Evolutionary conservation across 2,329 filamentous ascomycete genomes (phyloP), one percentile per base, ranked within the genome.

Genomic region (Penicillium sp.): DNA sequence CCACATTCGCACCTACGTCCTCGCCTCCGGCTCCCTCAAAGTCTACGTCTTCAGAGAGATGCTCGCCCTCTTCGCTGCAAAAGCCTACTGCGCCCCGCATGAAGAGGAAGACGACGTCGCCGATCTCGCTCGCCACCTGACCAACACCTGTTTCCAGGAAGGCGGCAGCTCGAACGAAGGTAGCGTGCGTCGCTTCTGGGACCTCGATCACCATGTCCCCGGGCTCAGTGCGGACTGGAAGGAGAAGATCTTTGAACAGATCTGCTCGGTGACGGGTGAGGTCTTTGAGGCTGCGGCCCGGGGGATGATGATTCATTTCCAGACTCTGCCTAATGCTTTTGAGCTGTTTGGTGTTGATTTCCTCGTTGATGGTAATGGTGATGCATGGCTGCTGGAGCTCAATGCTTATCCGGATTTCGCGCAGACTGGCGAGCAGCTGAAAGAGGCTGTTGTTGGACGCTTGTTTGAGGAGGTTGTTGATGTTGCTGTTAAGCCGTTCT

Each of bases 401-500:
- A 99, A 99, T 74, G 89, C 92, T 0, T 99, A 95, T 71, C 93
- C 93, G 9, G 93, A 99, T 73, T 97, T 97, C 65, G 84, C 81
- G 64, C 92, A 97, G 80, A 95, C 90, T 13, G 93, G 93, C 0
- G 78, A 79, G 7, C 85, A 87, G 49, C 71, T 95, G 56, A 82
- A 79, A 64, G 80, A 72, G 36, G 57, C 74, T 0, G 70, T 97
- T 34, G 85, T 99, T 19, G 80, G 76, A 16, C 86, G 84, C 7
- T 77, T 99, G 58, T 93, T 95, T 77, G 78, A 82, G 61, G 87
- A 82, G 10, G 85, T 89, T 18, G 77, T 95, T 35, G 77, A 82
- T 48, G 73, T 79, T 56, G 88, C 77, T 2, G 80, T 95, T 1
- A 72, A 74, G 70, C 69, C 79, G 1, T 93, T 93, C 72, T 89